Evolutionary conservation across 768 basidiomycete species (phyloP).

Genomic region (Lanmaoa rubissima): DNA sequence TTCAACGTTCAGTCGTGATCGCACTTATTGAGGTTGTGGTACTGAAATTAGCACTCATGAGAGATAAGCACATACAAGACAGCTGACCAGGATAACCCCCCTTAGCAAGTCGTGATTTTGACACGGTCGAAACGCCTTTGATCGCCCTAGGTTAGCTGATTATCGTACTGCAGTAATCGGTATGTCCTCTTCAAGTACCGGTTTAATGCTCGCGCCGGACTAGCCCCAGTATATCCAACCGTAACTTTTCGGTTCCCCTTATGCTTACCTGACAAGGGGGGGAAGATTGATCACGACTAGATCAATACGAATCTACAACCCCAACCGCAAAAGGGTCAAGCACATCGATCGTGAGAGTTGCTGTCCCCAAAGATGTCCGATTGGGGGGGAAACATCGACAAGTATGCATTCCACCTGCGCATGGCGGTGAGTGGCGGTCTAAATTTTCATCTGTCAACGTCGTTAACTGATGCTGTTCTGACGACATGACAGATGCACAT

Average conservation of each 20-base stretch:
- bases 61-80: conserved; percentile 24
- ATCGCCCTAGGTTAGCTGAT: conserved; percentile 15
- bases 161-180: not conserved
- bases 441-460: conserved; percentile 7
- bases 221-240: not conserved
- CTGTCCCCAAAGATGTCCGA: not conserved
- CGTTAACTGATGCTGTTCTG: not conserved
- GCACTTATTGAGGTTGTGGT: conserved; percentile 8
- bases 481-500: conserved; percentile 8
- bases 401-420: not conserved
- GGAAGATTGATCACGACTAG: not conserved
- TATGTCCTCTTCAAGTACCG: conserved; percentile 1
- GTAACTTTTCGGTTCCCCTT: not conserved
- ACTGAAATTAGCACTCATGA: conserved; percentile 9
- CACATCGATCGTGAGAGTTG: not conserved
- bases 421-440: conserved; percentile 2
- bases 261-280: not conserved
- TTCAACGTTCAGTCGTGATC: conserved; percentile 11
- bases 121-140: not conserved
- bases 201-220: not conserved
- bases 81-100: conserved; percentile 25
- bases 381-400: not conserved
- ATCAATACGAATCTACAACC: not conserved
- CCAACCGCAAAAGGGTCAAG: not conserved
- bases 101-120: conserved; percentile 15